Evolutionary conservation across 805 yeast species (phyloP).

Genomic region (Candida xyloterini): DNA sequence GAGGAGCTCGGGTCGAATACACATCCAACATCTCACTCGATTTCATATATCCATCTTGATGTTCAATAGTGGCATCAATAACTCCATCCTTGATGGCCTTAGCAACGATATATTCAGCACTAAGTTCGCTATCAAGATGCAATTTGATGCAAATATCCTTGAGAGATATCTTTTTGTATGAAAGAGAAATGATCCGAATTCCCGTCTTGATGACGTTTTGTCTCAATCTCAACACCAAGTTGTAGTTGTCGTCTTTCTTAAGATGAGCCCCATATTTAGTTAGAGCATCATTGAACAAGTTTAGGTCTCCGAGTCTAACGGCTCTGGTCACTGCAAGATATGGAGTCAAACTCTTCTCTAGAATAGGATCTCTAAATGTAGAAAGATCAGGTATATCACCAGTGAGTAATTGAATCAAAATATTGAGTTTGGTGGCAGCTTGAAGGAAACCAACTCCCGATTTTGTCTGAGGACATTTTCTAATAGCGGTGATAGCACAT

Average conservation of each 20-base stretch:
- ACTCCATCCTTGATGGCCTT: conserved; percentile 97
- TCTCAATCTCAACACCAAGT: conserved; percentile 82
- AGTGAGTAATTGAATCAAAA: conserved; percentile 86
- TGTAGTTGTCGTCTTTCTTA: conserved; percentile 74
- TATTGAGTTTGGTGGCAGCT: conserved; percentile 82
- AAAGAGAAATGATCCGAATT: conserved; percentile 84
- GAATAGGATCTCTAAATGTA: conserved; percentile 62
- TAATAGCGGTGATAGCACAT: conserved; percentile 87
- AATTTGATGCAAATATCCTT: conserved; percentile 92
- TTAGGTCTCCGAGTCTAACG: conserved; percentile 87
- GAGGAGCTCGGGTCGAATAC: conserved; percentile 86
- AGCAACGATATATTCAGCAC: conserved; percentile 95
- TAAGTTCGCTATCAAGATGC: conserved; percentile 89
- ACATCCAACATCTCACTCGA: conserved; percentile 82
- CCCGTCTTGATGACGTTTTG: conserved; percentile 98
- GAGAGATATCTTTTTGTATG: conserved; percentile 86
- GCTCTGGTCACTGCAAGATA: conserved; percentile 87
- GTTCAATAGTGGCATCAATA: conserved; percentile 90
- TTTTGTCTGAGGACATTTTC: conserved; percentile 92
- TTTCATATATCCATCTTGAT: conserved; percentile 87
- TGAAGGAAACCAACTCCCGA: conserved; percentile 85
- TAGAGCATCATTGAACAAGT: conserved; percentile 70
- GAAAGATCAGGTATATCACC: conserved; percentile 95
- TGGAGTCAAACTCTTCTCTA: conserved; percentile 66
- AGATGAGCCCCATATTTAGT: conserved; percentile 58